Conservation (phyloP, 495 filamentous ascomycete genomes). For the Aspergillus panamensis region DNA sequence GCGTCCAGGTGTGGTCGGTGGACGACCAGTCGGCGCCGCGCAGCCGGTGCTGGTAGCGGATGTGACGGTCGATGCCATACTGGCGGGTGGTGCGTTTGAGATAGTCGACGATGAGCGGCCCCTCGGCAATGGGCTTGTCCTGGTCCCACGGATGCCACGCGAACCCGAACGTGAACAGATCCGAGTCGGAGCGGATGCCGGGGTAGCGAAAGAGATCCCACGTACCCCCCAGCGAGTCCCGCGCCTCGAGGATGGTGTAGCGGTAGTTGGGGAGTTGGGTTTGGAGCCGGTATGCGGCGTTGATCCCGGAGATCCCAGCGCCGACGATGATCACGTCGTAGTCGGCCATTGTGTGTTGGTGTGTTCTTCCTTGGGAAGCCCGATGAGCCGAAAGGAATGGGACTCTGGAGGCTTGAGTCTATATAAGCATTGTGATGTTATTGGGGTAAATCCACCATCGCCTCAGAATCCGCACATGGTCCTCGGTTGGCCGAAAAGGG, state of each 20-base stretch:
- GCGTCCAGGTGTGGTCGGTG: slow-evolving; percentile 56
- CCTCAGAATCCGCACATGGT: slow-evolving; percentile 21
- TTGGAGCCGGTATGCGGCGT: slow-evolving; percentile 67
- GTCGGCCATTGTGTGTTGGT: slow-evolving; percentile 7
- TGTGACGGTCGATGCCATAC: slow-evolving; percentile 59
- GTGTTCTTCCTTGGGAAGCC: slow-evolving; percentile 23
- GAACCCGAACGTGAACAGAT: slow-evolving; percentile 66
- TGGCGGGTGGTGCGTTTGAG: slow-evolving; percentile 55
- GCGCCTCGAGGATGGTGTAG: slow-evolving; percentile 62
- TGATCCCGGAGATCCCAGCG: slow-evolving; percentile 74
- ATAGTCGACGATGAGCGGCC: slow-evolving; percentile 57
- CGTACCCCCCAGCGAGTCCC: slow-evolving; percentile 60
- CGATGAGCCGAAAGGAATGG: not conserved
- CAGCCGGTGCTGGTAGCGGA: slow-evolving; percentile 58
- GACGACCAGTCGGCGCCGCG: slow-evolving; percentile 57
- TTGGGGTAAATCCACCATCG: no score
- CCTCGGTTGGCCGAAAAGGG: slow-evolving; percentile 28
- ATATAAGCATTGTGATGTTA: not conserved
- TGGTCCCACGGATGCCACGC: slow-evolving; percentile 64
- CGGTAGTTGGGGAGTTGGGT: slow-evolving; percentile 48
- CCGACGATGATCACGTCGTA: slow-evolving; percentile 68
- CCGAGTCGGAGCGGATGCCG: slow-evolving; percentile 64
- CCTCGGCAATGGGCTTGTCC: slow-evolving; percentile 58
- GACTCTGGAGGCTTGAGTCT: not conserved
- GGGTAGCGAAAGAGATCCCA: slow-evolving; percentile 74